A percentile compares a stretch with the other conserved stretches of the same genome.
Conservation (phyloP, 805 yeast species). For the Myxozyma mucilagina region DNA sequence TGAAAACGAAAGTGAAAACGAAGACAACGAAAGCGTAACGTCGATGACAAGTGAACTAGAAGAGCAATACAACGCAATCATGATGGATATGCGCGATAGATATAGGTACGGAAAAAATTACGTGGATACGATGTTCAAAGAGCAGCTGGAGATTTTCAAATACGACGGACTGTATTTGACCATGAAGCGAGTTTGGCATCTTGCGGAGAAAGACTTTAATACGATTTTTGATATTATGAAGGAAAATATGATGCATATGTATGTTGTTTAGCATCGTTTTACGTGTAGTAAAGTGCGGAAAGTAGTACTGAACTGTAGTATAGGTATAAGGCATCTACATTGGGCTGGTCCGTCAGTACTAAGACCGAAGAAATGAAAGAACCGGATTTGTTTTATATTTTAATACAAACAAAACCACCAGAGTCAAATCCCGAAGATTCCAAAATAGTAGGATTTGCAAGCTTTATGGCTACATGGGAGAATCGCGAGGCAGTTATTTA, state of each 20-base stretch:
- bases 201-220: constrained; percentile 12
- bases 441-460: constrained; percentile 24
- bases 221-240: constrained; percentile 28
- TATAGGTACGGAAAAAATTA: not conserved
- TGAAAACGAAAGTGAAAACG: not conserved
- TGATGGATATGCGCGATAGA: not conserved
- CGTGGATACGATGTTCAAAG: not conserved
- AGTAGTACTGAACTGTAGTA: not conserved
- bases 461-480: constrained; percentile 32
- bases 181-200: constrained; percentile 7
- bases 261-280: not conserved
- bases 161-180: not conserved
- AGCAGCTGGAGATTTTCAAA: not conserved
- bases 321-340: constrained; percentile 23
- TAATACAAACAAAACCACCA: constrained; percentile 8
- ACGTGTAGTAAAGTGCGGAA: not conserved
- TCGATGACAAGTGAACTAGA: not conserved
- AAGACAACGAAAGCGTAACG: not conserved
- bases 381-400: constrained; percentile 27
- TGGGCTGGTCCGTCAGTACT: constrained; percentile 28
- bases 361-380: constrained; percentile 32
- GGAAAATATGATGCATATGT: constrained; percentile 27
- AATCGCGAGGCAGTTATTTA: constrained; percentile 29
- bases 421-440: not conserved
- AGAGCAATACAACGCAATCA: constrained; percentile 5